Evolutionary conservation across 768 basidiomycete species (phyloP).

Genomic region (Glaciozyma antarctica): DNA sequence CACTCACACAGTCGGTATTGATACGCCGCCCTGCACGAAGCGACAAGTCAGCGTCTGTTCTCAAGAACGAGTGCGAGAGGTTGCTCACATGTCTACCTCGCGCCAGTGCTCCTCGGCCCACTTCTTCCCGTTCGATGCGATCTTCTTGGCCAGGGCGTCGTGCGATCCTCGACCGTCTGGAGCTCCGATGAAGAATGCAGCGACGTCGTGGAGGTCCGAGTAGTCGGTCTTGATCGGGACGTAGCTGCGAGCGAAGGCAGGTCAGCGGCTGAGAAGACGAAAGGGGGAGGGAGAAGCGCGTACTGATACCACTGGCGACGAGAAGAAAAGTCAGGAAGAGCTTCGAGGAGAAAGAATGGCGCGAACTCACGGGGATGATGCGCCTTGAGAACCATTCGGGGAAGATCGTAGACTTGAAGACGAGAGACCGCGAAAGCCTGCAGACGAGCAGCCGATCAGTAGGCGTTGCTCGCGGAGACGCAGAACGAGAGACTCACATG

Average conservation of each 20-base stretch:
- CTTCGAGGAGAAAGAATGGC: neutral
- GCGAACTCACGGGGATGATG: slow-evolving; percentile 56
- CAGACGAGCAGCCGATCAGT: neutral
- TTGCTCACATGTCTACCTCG: slow-evolving; percentile 31
- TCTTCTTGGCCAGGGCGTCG: slow-evolving; percentile 51
- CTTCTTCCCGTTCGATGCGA: slow-evolving; percentile 48
- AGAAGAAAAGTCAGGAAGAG: no score
- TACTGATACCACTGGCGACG: slow-evolving; percentile 48
- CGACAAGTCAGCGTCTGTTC: neutral
- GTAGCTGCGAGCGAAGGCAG: slow-evolving; percentile 12
- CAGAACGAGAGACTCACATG: slow-evolving; percentile 8
- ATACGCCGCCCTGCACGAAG: slow-evolving; percentile 23
- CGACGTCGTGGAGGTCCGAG: slow-evolving; percentile 51
- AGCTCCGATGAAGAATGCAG: slow-evolving; percentile 64
- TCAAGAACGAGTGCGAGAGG: neutral
- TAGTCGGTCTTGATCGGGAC: slow-evolving; percentile 36
- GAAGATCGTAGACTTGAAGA: slow-evolving; percentile 33
- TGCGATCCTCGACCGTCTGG: slow-evolving; percentile 52
- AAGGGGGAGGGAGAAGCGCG: neutral
- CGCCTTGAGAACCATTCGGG: slow-evolving; percentile 58
- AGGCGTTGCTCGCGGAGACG: neutral
- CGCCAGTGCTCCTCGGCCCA: slow-evolving; percentile 34
- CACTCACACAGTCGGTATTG: slow-evolving; percentile 26
- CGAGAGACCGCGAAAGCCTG: slow-evolving; percentile 18
- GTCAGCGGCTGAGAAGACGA: slow-evolving; percentile 44